Evolutionary conservation across 2,329 filamentous ascomycete genomes (phyloP), one percentile per base, ranked within the genome.

Genomic region (Eutypa lata): DNA sequence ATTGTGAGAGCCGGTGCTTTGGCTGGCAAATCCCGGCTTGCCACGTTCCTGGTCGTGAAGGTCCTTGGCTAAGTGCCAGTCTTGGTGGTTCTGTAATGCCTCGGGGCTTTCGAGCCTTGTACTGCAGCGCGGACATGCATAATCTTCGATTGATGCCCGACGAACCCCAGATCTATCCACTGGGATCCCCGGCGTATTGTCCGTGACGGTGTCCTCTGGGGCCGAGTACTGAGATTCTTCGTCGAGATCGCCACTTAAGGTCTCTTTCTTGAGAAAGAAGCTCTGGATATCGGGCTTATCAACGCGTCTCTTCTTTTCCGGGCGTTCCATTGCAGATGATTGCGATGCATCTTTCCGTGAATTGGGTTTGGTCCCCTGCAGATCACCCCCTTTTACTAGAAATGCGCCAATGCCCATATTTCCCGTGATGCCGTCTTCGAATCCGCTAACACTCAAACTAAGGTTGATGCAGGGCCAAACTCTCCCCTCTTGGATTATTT

Each of bases 31-130:
- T 75, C 69, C 64, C 55, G 69, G 63, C 53, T 60, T 74, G 70
- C 72, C 76, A 77, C 79, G 78, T 73, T 88, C 78, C 53, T 78
- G 71, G 2, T 85, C 80, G 58, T 92, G 87, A 28, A 99, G 78
- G 61, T 93, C 89, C 72, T 89, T 90, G 45, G 94, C 94, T 72
- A 96, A 88, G 72, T 99, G 94, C 87, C 92, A 97, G 69, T 99
- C 94, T 50, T 87, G 78, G 69, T 99, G 94, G 71, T 89, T 92
- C 59, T 86, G 81, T 46, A 84, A 66, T 61, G 81, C 79, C 52
- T 87, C 82, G 24, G 75, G 66, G 38, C 77, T 74, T 13, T 78
- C 75, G 33, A 94, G 75, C n/a, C 68, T 66, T 62, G 80, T 78
- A 54, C 80, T 78, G 69, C 91, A 96, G 57, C 83, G 83, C 48